These are phyloP conservation scores for Piper betle DNA, from an alignment of 164 flowering plant genomes.

Conservation along the genomic window DNA sequence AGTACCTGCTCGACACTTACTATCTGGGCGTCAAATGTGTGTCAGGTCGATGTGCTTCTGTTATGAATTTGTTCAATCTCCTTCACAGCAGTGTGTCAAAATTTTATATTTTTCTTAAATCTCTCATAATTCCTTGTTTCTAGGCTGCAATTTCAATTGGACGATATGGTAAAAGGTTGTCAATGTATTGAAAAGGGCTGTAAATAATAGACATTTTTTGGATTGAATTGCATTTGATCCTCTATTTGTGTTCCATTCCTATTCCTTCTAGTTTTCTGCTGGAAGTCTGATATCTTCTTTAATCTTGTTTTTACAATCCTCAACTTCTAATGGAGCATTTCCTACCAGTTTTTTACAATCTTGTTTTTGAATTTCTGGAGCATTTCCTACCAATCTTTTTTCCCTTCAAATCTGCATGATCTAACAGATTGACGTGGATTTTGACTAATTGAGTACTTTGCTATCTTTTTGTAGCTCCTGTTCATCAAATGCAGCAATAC, in stretches of 20 bases:
- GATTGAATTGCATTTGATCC: no score
- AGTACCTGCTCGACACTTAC: no score
- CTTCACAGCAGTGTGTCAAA: no score
- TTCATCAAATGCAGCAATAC: slow-evolving; percentile 93
- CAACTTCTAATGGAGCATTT: background rate
- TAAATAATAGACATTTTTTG: no score
- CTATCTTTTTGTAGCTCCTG: slow-evolving; percentile 62
- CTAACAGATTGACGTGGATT: background rate
- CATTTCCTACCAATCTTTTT: background rate
- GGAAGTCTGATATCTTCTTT: background rate
- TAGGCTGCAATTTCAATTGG: no score
- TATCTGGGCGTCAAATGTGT: background rate
- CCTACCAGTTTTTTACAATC: background rate
- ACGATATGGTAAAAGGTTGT: no score
- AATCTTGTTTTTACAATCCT: background rate
- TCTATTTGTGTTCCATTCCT: background rate
- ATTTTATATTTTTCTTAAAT: no score
- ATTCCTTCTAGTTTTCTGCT: background rate
- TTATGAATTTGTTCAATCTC: background rate
- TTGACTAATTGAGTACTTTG: slow-evolving; percentile 1
- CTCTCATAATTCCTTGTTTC: no score
- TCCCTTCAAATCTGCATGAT: background rate
- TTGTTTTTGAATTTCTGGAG: no score
- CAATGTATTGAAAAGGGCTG: no score
- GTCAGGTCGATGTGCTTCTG: background rate